Evolutionary conservation across 257 asterid genomes (phyloP).

Genomic region (Solanum sparsipilum): DNA sequence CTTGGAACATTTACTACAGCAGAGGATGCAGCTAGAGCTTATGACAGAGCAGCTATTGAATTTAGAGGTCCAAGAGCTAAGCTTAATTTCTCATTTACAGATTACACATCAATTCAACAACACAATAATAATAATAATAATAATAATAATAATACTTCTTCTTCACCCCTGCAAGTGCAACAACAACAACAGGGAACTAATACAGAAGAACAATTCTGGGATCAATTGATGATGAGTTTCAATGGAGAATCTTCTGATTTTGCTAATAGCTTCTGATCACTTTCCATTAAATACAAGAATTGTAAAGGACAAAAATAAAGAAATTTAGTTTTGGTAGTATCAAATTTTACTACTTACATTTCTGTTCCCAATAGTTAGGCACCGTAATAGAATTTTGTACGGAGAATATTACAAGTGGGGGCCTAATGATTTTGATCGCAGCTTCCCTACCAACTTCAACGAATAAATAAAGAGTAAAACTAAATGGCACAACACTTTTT

Average conservation of each 20-base stretch:
- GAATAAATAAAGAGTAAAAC: too few relatives aligned
- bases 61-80: conserved; percentile 84
- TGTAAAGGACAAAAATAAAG: too few relatives aligned
- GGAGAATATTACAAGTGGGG: too few relatives aligned
- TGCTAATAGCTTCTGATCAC: not conserved
- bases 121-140: not conserved
- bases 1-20: conserved; percentile 76
- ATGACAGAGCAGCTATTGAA: conserved; percentile 69
- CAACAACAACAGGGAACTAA: not conserved
- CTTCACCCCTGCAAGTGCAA: not conserved
- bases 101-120: conserved; percentile 19
- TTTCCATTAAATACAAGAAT: not conserved
- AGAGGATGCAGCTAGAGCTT: conserved; percentile 74
- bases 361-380: too few relatives aligned
- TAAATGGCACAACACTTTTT: too few relatives aligned
- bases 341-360: too few relatives aligned
- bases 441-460: too few relatives aligned
- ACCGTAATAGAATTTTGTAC: too few relatives aligned
- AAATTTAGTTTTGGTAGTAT: too few relatives aligned
- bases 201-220: not conserved
- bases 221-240: conserved; percentile 26
- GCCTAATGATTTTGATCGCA: too few relatives aligned
- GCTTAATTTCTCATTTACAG: conserved; percentile 60
- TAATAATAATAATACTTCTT: not conserved
- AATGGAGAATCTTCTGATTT: conserved; percentile 35